Percentiles rank a stretch among this genome's conserved stretches.
phyloP scores from a whole-genome alignment of 1,139 yeast species.

The Martiniozyma asiatica region DNA sequence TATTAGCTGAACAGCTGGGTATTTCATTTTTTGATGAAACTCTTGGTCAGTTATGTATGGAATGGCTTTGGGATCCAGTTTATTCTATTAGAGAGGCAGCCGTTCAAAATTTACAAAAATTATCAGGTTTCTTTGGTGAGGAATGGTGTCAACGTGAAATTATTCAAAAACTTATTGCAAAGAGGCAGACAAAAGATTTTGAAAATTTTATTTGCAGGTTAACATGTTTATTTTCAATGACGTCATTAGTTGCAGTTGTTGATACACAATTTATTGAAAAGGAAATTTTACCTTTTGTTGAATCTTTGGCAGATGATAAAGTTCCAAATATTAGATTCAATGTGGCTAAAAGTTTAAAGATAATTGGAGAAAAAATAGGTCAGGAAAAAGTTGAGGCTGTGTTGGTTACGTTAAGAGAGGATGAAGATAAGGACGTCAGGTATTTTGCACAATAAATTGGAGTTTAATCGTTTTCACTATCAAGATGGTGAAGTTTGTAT shows the following conservation, averaged over 20 bases:
- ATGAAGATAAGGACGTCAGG: constrained; percentile 81
- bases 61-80: constrained; percentile 98
- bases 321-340: constrained; percentile 95
- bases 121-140: constrained; percentile 81
- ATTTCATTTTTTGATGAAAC: constrained; percentile 88
- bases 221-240: constrained; percentile 81
- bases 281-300: constrained; percentile 69
- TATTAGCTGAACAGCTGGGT: constrained; percentile 92
- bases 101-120: constrained; percentile 65
- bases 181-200: constrained; percentile 29
- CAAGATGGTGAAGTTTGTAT: no score
- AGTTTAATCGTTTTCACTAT: background rate
- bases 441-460: constrained; percentile 61
- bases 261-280: constrained; percentile 41
- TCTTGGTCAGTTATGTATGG: constrained; percentile 78
- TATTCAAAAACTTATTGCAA: constrained; percentile 57
- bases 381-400: constrained; percentile 30
- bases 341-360: constrained; percentile 74
- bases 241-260: constrained; percentile 63
- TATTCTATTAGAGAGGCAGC: constrained; percentile 96
- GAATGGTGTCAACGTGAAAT: constrained; percentile 87
- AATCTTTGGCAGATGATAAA: constrained; percentile 58
- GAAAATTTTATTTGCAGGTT: constrained; percentile 77
- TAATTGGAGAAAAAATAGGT: constrained; percentile 41
- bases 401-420: constrained; percentile 54